Evolutionary conservation across 768 basidiomycete genomes (phyloP).

Genomic region (Grammothele lineata): DNA sequence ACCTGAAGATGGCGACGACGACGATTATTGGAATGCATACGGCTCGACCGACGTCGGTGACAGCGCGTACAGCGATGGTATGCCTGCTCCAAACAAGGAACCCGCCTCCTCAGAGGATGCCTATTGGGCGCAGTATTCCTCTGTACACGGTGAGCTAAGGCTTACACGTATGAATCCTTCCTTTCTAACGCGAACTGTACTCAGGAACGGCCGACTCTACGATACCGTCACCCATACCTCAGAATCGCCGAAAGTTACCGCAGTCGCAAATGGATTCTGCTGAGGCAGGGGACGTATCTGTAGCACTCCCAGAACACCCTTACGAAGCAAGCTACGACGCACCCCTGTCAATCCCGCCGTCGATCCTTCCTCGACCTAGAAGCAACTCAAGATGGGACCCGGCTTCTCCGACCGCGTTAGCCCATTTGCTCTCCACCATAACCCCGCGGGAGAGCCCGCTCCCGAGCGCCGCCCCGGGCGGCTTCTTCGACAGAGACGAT

Average conservation of each 20-base stretch:
- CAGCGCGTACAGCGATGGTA: conserved; percentile 15
- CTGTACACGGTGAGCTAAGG: conserved; percentile 64
- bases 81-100: conserved; percentile 23
- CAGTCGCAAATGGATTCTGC: too few species aligned
- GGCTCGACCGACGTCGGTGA: conserved; percentile 33
- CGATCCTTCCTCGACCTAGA: conserved; percentile 11
- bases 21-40: conserved; percentile 70
- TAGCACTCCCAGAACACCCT: conserved; percentile 17
- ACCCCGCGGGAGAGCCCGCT: conserved; percentile 23
- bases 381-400: conserved; percentile 24
- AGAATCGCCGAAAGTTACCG: conserved; percentile 25
- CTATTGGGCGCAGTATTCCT: conserved; percentile 74
- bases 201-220: conserved; percentile 73
- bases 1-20: conserved; percentile 39
- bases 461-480: conserved; percentile 13
- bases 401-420: conserved; percentile 26
- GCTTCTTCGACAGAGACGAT: conserved; percentile 6
- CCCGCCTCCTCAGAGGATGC: conserved; percentile 45
- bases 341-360: conserved; percentile 18
- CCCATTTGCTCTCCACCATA: conserved; percentile 23
- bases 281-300: not conserved
- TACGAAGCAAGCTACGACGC: conserved; percentile 18
- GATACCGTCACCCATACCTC: conserved; percentile 45
- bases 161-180: too few species aligned
- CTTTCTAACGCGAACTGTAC: too few species aligned